A percentile compares a stretch with the other conserved stretches of the same genome.
phyloP scores from a whole-genome alignment of 306 rosid species.

The Abrus pulchellus region DNA sequence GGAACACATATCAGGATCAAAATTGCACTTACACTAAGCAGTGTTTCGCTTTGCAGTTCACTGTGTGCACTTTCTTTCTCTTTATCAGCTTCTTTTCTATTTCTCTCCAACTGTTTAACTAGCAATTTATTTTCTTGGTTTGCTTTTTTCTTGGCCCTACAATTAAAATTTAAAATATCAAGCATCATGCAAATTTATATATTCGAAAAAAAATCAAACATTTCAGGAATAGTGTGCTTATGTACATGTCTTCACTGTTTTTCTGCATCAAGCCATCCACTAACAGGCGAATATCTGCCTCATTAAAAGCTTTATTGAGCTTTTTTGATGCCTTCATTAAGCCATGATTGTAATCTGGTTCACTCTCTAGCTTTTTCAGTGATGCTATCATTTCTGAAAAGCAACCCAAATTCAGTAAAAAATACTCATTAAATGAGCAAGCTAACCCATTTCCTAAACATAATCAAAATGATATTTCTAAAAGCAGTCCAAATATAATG shows the following conservation, averaged over 20 bases:
- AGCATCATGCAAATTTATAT: neutral
- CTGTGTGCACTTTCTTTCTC: conserved; percentile 64
- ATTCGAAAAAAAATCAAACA: conserved; percentile 35
- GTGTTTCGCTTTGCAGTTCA: conserved; percentile 64
- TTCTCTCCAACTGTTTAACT: conserved; percentile 75
- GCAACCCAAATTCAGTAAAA: conserved; percentile 5
- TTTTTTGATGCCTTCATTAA: conserved; percentile 68
- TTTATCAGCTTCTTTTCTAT: conserved; percentile 71
- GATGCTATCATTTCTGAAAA: conserved; percentile 68
- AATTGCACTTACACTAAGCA: conserved; percentile 62
- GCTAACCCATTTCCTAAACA: neutral
- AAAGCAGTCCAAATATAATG: conserved; percentile 9
- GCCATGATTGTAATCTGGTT: conserved; percentile 54
- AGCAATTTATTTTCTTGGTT: conserved; percentile 72
- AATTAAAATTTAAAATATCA: conserved; percentile 35
- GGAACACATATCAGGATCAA: neutral
- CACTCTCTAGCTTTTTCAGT: conserved; percentile 62
- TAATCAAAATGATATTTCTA: neutral
- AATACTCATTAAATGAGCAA: neutral
- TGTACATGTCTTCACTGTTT: conserved; percentile 72
- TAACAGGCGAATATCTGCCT: conserved; percentile 68
- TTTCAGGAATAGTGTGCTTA: conserved; percentile 24
- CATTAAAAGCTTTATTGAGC: conserved; percentile 66
- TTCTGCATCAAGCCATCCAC: conserved; percentile 67
- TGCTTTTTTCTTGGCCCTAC: conserved; percentile 79